These are phyloP conservation scores for Colletotrichum falcatum DNA, from an alignment of 2,329 filamentous ascomycete genomes.

Conservation along the genomic window DNA sequence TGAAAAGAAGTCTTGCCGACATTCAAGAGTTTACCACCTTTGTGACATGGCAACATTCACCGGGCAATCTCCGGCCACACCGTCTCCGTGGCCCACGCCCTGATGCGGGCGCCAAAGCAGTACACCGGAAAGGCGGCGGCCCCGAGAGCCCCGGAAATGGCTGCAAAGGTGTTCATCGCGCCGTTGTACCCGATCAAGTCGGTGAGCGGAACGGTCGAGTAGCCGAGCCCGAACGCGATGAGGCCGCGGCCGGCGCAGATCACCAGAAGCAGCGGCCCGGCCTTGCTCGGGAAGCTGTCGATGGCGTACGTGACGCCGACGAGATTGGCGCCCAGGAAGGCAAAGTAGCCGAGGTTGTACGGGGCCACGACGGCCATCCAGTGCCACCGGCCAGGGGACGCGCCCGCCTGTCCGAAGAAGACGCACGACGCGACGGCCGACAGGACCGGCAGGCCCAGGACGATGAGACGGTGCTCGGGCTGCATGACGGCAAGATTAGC, in stretches of 20 bases:
- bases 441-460: slow-evolving; percentile 51
- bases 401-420: slow-evolving; percentile 53
- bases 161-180: slow-evolving; percentile 43
- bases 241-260: slow-evolving; percentile 45
- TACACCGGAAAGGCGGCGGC: slow-evolving; percentile 15
- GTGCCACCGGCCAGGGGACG: slow-evolving; percentile 47
- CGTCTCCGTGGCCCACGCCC: slow-evolving; percentile 28
- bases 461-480: slow-evolving; percentile 54
- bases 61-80: slow-evolving; percentile 19
- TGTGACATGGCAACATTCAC: background rate
- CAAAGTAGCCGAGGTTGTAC: slow-evolving; percentile 43
- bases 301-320: slow-evolving; percentile 47
- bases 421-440: slow-evolving; percentile 52
- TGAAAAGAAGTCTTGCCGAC: no score
- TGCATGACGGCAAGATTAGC: slow-evolving; percentile 41
- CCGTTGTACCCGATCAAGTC: slow-evolving; percentile 42
- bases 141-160: slow-evolving; percentile 41
- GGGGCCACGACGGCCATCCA: slow-evolving; percentile 43
- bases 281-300: slow-evolving; percentile 47
- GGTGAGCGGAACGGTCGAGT: slow-evolving; percentile 43
- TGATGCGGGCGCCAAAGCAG: background rate
- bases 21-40: no score
- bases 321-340: slow-evolving; percentile 46
- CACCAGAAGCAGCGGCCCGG: slow-evolving; percentile 44
- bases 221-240: slow-evolving; percentile 46